phyloP scores from a whole-genome alignment of 768 basidiomycete species.

The Fibroporia radiculosa region DNA sequence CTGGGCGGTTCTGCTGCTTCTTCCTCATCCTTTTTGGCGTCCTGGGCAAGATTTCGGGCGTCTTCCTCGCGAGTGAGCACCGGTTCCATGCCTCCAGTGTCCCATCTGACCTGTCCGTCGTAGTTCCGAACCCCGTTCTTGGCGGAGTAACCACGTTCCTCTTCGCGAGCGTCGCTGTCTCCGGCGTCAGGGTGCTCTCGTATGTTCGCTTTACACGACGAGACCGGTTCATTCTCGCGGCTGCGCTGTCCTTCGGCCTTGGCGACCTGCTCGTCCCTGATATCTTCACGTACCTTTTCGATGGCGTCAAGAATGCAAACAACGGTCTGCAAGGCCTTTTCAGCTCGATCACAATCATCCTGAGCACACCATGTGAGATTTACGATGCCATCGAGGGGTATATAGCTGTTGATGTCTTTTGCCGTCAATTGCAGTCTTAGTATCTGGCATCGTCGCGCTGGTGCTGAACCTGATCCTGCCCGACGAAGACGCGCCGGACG shows the following conservation, averaged over 20 bases:
- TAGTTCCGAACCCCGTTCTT: conserved; percentile 71
- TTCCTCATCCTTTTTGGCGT: conserved; percentile 79
- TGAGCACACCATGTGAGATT: conserved; percentile 66
- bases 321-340: conserved; percentile 61
- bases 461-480: conserved; percentile 42
- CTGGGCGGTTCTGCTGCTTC: conserved; percentile 71
- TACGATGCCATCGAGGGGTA: background rate
- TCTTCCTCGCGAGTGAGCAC: conserved; percentile 72
- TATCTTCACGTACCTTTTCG: conserved; percentile 66
- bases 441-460: conserved; percentile 34
- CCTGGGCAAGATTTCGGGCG: conserved; percentile 75
- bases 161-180: conserved; percentile 66
- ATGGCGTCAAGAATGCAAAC: conserved; percentile 44
- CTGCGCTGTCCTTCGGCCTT: conserved; percentile 60
- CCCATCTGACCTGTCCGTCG: background rate
- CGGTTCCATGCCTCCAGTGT: too few relatives aligned
- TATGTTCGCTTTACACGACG: conserved; percentile 47
- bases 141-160: conserved; percentile 87
- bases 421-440: conserved; percentile 26
- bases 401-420: conserved; percentile 1
- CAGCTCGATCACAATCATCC: conserved; percentile 69
- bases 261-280: conserved; percentile 61
- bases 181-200: conserved; percentile 64
- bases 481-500: conserved; percentile 18
- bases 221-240: conserved; percentile 63